A percentile compares a stretch with the other conserved stretches of the same genome.
phyloP scores from a whole-genome alignment of 1,284 basidiomycete genomes.

The Porodaedalea pini region DNA sequence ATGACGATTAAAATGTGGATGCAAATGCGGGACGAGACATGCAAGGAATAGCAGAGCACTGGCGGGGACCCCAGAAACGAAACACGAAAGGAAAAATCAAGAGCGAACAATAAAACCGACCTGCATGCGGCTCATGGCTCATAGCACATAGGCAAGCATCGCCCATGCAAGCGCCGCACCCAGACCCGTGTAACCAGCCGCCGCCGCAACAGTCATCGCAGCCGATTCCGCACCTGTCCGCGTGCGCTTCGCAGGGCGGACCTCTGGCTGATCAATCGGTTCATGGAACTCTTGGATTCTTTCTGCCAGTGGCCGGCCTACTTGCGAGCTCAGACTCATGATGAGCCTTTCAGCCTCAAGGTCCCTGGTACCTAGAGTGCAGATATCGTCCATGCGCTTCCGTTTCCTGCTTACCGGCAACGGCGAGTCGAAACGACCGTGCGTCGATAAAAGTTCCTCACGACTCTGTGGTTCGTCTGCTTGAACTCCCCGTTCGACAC shows the following conservation, averaged over 20 bases:
- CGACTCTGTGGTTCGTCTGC: background rate
- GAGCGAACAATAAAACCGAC: background rate
- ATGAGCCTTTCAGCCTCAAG: background rate
- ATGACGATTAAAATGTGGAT: no score
- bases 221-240: background rate
- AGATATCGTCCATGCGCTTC: constrained; percentile 5
- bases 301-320: background rate
- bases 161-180: constrained; percentile 13
- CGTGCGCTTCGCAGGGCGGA: constrained; percentile 14
- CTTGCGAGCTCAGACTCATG: background rate
- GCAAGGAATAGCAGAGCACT: no score
- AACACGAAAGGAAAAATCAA: background rate
- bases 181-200: constrained; percentile 17
- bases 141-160: constrained; percentile 15
- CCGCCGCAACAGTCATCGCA: constrained; percentile 4
- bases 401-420: constrained; percentile 6
- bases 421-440: background rate
- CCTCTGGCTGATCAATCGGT: background rate
- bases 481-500: constrained; percentile 2
- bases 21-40: no score
- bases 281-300: background rate
- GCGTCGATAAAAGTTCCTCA: no score
- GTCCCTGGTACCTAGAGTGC: background rate
- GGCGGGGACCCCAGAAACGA: no score
- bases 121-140: background rate